These are phyloP conservation scores for Ceratobasidium papillatum DNA, from an alignment of 1,284 basidiomycete species.

Conservation along the genomic window DNA sequence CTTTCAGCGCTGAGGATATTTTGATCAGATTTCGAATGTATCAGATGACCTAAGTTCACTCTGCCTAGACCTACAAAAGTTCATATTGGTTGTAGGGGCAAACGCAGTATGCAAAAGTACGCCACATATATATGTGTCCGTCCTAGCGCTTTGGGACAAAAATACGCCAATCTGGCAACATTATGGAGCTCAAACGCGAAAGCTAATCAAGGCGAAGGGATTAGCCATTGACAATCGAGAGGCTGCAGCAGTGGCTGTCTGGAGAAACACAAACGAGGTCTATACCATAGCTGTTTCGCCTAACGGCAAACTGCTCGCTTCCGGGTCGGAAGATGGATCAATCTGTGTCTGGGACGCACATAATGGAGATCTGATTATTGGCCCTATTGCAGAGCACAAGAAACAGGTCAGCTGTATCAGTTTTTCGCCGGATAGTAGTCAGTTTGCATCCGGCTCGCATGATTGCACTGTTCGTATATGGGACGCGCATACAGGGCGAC, in stretches of 20 bases:
- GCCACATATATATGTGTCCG: conserved; percentile 2
- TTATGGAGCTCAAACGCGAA: neutral
- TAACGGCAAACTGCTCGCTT: neutral
- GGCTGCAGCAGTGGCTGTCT: neutral
- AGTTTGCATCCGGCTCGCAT: too few relatives aligned
- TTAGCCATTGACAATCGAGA: neutral
- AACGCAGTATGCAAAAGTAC: neutral
- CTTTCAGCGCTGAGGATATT: neutral
- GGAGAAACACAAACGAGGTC: neutral
- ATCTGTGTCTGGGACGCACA: too few relatives aligned
- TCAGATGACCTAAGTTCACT: neutral
- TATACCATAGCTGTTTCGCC: neutral
- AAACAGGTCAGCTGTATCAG: neutral
- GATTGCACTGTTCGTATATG: too few relatives aligned
- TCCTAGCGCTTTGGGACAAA: neutral
- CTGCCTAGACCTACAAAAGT: neutral
- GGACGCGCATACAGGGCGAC: neutral
- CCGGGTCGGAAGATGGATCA: neutral
- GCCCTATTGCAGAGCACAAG: neutral
- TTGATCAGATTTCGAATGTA: neutral
- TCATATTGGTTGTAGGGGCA: neutral
- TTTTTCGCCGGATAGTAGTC: neutral
- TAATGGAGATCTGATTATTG: too few relatives aligned
- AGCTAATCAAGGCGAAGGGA: neutral
- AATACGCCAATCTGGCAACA: neutral